A percentile compares a stretch with the other conserved stretches of the same genome.
Evolutionary conservation across 805 yeast genomes (phyloP).

Genomic region (Nakazawaea ambrosiae): DNA sequence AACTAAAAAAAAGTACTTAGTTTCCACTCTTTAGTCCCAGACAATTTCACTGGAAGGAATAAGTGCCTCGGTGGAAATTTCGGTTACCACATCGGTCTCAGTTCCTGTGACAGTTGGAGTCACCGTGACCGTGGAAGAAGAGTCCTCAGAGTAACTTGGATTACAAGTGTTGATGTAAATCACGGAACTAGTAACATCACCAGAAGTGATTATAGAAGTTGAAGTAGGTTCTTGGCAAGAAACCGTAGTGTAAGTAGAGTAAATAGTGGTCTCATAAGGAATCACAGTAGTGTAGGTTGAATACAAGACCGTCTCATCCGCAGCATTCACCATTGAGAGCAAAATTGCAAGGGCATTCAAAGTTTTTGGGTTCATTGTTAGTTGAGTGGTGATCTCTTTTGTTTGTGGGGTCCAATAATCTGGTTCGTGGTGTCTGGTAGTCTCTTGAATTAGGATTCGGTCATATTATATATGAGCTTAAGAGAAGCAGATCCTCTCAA

Average conservation of each 20-base stretch:
- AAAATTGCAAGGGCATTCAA: too few species aligned
- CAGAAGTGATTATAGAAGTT: slow-evolving; percentile 4
- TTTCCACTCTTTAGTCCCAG: slow-evolving; percentile 2
- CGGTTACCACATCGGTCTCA: not conserved
- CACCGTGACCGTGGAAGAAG: not conserved
- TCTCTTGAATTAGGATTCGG: too few species aligned
- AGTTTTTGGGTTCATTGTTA: too few species aligned
- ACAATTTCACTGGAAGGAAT: slow-evolving; percentile 7
- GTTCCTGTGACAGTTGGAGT: slow-evolving; percentile 2
- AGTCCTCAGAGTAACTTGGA: slow-evolving; percentile 2
- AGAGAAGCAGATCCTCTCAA: too few species aligned
- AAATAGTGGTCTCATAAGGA: slow-evolving; percentile 5
- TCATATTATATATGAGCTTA: too few species aligned
- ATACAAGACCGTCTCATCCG: slow-evolving; percentile 1
- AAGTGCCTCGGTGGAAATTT: not conserved
- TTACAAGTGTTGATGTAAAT: slow-evolving; percentile 8
- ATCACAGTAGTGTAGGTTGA: slow-evolving; percentile 3
- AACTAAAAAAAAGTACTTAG: too few species aligned
- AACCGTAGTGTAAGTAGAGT: slow-evolving; percentile 5
- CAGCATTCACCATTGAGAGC: too few species aligned
- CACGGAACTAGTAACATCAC: not conserved
- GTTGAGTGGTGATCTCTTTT: too few species aligned
- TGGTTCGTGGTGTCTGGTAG: too few species aligned
- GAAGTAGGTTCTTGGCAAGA: slow-evolving; percentile 1
- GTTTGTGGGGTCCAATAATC: too few species aligned